Evolutionary conservation across 2,329 filamentous ascomycete species (phyloP).

Genomic region (Alternaria sp.): DNA sequence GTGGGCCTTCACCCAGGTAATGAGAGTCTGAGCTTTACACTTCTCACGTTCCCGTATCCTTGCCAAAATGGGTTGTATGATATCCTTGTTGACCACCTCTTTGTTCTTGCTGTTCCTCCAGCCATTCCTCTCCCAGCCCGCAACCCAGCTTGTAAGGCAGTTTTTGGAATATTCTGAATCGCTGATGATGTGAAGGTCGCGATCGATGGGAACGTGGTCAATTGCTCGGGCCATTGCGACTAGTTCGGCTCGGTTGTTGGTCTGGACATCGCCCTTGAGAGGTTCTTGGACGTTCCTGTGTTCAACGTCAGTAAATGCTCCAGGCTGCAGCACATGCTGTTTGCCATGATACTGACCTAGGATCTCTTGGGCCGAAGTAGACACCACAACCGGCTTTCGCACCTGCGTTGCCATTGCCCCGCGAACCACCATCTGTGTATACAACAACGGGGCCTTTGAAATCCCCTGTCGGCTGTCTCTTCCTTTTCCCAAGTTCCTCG

Average conservation of each 20-base stretch:
- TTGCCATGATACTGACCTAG: slow-evolving; percentile 54
- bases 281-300: slow-evolving; percentile 77
- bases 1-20: slow-evolving; percentile 93
- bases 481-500: slow-evolving; percentile 57
- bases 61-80: slow-evolving; percentile 75
- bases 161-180: slow-evolving; percentile 92
- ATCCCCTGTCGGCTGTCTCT: slow-evolving; percentile 54
- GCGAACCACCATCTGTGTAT: slow-evolving; percentile 70
- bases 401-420: slow-evolving; percentile 64
- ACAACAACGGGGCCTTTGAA: slow-evolving; percentile 63
- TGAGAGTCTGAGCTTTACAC: slow-evolving; percentile 66
- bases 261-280: slow-evolving; percentile 77
- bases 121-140: slow-evolving; percentile 75
- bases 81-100: slow-evolving; percentile 84
- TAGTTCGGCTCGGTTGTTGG: slow-evolving; percentile 95
- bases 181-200: slow-evolving; percentile 79
- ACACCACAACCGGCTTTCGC: slow-evolving; percentile 70
- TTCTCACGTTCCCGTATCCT: slow-evolving; percentile 73
- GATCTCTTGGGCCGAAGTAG: slow-evolving; percentile 68
- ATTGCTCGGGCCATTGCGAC: slow-evolving; percentile 86
- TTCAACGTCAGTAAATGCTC: slow-evolving; percentile 3
- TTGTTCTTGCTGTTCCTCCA: slow-evolving; percentile 79
- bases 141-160: slow-evolving; percentile 85
- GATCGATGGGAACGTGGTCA: slow-evolving; percentile 72
- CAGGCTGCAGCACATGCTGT: background rate